Base-by-base conservation (phyloP, 2,329 filamentous ascomycete genomes). In the Fusarium bactridioides region DNA sequence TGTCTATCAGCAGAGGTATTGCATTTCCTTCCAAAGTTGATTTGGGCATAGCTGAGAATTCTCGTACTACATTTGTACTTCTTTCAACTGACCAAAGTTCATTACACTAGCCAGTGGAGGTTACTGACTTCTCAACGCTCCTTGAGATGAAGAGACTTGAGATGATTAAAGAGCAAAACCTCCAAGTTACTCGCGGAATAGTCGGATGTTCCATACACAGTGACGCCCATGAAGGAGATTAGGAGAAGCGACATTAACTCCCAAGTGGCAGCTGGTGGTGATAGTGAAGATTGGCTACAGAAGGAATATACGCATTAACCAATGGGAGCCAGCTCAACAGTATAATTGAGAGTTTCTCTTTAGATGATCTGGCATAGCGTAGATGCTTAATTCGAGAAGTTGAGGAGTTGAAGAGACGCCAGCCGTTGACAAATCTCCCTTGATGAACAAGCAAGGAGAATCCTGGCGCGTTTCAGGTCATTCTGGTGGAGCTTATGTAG, bases 401-500 rank as follows among this genome's bases (percentile, higher is more conserved):
- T 35, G 27, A 48, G 37, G 43, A 37, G 25, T 41, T 21, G 38
- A 27, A 47, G 44, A 43, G 29, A 40, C 51, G 44, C 40, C 35
- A 25, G 41, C 35, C 18, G 47, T 57, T 44, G 41, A 43, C 27
- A 65, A 44, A 44, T 43, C 61, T 60, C 41, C 15, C 13, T 58
- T 51, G 40, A 27, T 11, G 43, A 54, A 59, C 48, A 38, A 67
- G 35, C n/a, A 70, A 48, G 37, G 60, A 45, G 21, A 45, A n/a
- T 47, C 31, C 54, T 73, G 56, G 70, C 18, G 65, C n/a, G 70
- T 73, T 73, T 73, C 70, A 73, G 58, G 33, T 43, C 40, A 35
- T 48, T 54, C 40, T 43, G 45, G 64, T 50, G 58, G 70, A 35
- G 10, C 38, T 44, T 41, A 38, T n/a, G 62, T 45, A 62, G 61